Evolutionary conservation across 2,329 filamentous ascomycete species (phyloP).

Genomic region (Epichloe glyceriae): DNA sequence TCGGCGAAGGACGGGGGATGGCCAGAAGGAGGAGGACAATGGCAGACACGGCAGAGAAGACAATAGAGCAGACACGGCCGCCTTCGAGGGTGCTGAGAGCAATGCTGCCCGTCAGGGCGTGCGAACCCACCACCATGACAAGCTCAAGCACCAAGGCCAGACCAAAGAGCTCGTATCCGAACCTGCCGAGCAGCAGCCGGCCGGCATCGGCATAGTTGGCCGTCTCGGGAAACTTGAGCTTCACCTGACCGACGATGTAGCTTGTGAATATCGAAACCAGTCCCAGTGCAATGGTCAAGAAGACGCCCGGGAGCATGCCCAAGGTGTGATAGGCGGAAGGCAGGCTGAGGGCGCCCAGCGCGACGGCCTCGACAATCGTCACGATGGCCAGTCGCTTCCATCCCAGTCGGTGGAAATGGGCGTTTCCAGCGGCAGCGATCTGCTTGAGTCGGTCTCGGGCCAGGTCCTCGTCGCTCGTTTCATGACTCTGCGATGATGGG

Average conservation of each 20-base stretch:
- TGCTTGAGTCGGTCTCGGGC: slow-evolving; percentile 25
- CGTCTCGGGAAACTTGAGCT: slow-evolving; percentile 38
- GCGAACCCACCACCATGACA: slow-evolving; percentile 52
- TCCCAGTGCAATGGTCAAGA: slow-evolving; percentile 23
- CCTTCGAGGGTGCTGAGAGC: slow-evolving; percentile 52
- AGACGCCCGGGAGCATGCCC: slow-evolving; percentile 36
- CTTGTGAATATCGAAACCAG: slow-evolving; percentile 35
- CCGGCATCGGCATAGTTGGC: slow-evolving; percentile 57
- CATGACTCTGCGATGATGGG: not conserved
- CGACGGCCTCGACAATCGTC: slow-evolving; percentile 44
- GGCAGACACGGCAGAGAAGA: slow-evolving; percentile 32
- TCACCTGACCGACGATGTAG: slow-evolving; percentile 34
- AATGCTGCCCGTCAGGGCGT: slow-evolving; percentile 51
- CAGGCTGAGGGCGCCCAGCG: slow-evolving; percentile 38
- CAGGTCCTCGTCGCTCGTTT: slow-evolving; percentile 16
- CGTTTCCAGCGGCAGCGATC: slow-evolving; percentile 28
- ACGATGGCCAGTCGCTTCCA: slow-evolving; percentile 44
- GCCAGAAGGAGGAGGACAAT: slow-evolving; percentile 32
- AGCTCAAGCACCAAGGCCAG: slow-evolving; percentile 52
- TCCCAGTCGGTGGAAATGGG: slow-evolving; percentile 39
- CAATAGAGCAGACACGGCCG: slow-evolving; percentile 34
- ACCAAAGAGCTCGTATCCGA: slow-evolving; percentile 50
- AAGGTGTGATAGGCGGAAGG: slow-evolving; percentile 39
- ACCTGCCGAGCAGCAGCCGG: slow-evolving; percentile 43
- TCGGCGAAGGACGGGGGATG: slow-evolving; percentile 36